phyloP scores from a whole-genome alignment of 106 monocot species.

The Chionographis japonica region DNA sequence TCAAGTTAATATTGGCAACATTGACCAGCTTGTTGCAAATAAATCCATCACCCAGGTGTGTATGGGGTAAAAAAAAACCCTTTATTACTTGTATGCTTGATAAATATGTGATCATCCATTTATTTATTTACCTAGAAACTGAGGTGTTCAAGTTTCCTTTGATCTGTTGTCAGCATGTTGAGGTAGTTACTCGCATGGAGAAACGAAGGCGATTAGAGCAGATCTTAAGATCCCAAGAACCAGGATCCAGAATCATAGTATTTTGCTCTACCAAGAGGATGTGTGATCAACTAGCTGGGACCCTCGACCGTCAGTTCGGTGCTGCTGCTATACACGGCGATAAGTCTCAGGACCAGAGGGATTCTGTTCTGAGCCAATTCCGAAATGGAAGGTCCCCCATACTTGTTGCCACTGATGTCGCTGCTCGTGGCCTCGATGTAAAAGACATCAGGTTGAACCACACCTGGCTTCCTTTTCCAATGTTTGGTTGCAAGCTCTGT shows the following conservation, averaged over 20 bases:
- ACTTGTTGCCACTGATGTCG: conserved; percentile 86
- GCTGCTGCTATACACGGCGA: conserved; percentile 87
- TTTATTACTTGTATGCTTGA: not conserved
- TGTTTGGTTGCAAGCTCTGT: not conserved
- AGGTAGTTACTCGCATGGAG: conserved; percentile 61
- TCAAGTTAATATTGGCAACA: conserved; percentile 66
- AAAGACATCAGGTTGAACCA: conserved; percentile 69
- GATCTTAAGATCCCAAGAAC: conserved; percentile 71
- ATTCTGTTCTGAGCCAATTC: conserved; percentile 58
- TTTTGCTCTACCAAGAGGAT: conserved; percentile 88
- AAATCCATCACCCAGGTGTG: conserved; percentile 68
- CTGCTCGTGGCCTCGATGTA: conserved; percentile 72
- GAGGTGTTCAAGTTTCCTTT: not conserved
- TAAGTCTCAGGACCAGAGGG: conserved; percentile 77
- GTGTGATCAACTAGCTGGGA: conserved; percentile 74
- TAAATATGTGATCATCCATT: not conserved
- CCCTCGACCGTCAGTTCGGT: conserved; percentile 53
- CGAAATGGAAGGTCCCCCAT: conserved; percentile 62
- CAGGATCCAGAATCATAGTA: conserved; percentile 68
- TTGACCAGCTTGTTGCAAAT: conserved; percentile 69
- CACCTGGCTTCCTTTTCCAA: not conserved
- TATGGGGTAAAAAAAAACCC: not conserved
- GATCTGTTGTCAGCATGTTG: conserved; percentile 43
- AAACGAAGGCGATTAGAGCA: conserved; percentile 71
- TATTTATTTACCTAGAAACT: not conserved